Base-by-base conservation (phyloP, 2,329 filamentous ascomycete species). In the Stagonosporopsis cucurbitacearum region DNA sequence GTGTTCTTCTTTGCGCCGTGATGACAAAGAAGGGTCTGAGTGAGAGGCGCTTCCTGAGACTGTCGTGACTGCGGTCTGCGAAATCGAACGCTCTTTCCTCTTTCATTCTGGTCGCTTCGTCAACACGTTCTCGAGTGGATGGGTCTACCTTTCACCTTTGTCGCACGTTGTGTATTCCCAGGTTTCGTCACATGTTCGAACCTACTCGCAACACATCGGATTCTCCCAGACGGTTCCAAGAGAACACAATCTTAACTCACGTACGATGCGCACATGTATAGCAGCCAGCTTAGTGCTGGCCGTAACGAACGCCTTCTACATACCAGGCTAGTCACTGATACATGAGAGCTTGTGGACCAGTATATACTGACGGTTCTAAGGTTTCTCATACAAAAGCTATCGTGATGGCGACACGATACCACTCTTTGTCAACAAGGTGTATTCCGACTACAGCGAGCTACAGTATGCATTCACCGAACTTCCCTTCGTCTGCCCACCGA, bases 381-480 rank as follows among this genome's bases (percentile, higher is more conserved):
- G 92, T 64, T 95, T 90, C 82, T 96, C 92, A 6, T 87, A 93
- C 70, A 89, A 88, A 71, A 91, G 86, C 69, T 96, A 96, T 73
- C 83, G 82, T 63, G 85, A 92, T 61, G 84, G 86, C 73, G 89
- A 96, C 65, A 81, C 86, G 11, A 89, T 96, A 35, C 91, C 92
- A 1, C 81, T 96, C n/a, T 86, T 94, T 52, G 90, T 95, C 62
- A 96, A 96, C 80, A 96, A 96, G 75, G 88, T 93, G 67, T 96
- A 93, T 76, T 96, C 91, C 51, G 92, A 96, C 77, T 88, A 90
- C 68, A 95, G 90, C 7, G 89, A 95, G 73, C 80, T 96, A n/a
- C 91, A 96, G 75, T 96, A 92, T 84, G 91, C 91, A 64, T 96
- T 94, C 79, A 90, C 89, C 73, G 90, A 95, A 66, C 86, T 96